These are phyloP conservation scores for Fusarium agapanthi DNA, from an alignment of 2,329 filamentous ascomycete species.

Conservation along the genomic window DNA sequence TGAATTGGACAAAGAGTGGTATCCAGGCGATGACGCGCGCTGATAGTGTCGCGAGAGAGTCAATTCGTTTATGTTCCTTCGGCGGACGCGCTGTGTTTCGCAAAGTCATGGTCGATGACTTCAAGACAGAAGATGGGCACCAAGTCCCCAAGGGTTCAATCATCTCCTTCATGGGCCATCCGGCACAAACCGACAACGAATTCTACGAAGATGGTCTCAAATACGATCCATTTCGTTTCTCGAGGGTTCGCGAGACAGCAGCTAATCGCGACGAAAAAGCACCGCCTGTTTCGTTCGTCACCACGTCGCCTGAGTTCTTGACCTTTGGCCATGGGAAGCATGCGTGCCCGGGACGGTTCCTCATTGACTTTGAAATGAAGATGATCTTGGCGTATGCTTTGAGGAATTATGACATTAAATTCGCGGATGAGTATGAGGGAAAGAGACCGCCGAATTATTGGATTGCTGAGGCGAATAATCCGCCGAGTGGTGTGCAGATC, in stretches of 20 bases:
- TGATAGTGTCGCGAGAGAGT: conserved; percentile 56
- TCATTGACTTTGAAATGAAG: conserved; percentile 46
- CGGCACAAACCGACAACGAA: conserved; percentile 44
- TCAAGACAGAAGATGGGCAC: conserved; percentile 46
- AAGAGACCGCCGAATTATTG: conserved; percentile 32
- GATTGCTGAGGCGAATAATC: conserved; percentile 32
- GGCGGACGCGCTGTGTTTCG: conserved; percentile 43
- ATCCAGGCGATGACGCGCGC: conserved; percentile 49
- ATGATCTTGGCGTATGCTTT: conserved; percentile 42
- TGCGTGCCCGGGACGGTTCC: conserved; percentile 45
- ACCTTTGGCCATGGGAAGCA: conserved; percentile 49
- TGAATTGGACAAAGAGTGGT: conserved; percentile 51
- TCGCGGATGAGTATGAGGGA: conserved; percentile 32
- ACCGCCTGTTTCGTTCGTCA: conserved; percentile 22
- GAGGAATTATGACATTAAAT: conserved; percentile 32
- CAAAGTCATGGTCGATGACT: conserved; percentile 40
- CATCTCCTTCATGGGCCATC: conserved; percentile 46
- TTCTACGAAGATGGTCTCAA: conserved; percentile 47
- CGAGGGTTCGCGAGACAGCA: conserved; percentile 45
- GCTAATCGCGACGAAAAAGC: conserved; percentile 12
- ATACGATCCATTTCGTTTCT: conserved; percentile 55
- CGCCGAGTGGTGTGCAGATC: conserved; percentile 28
- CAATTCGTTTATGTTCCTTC: conserved; percentile 50
- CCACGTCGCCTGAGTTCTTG: conserved; percentile 40
- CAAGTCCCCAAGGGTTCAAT: conserved; percentile 45